Evolutionary conservation across 2,329 filamentous ascomycete species (phyloP).

Genomic region (Ophiosphaerella narmari): DNA sequence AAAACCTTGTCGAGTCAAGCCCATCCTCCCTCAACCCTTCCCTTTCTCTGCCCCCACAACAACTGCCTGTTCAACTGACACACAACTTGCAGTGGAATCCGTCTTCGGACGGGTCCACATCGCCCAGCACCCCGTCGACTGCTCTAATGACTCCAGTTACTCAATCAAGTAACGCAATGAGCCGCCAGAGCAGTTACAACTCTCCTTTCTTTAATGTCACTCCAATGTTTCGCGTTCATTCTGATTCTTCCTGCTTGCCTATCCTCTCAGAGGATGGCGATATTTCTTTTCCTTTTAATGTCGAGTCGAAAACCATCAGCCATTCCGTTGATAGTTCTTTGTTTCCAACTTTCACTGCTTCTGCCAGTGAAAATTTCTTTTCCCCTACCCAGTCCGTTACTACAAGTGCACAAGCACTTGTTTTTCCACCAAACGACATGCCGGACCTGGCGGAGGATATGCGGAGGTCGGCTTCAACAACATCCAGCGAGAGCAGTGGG

Average conservation of each 20-base stretch:
- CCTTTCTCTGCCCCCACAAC: constrained; percentile 25
- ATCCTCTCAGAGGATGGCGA: constrained; percentile 43
- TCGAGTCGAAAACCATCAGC: constrained; percentile 43
- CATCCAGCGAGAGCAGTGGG: constrained; percentile 41
- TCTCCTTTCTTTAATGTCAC: constrained; percentile 47
- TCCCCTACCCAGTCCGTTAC: constrained; percentile 33
- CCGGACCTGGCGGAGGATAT: constrained; percentile 53
- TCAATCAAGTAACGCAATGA: constrained; percentile 49
- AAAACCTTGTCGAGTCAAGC: constrained; percentile 33
- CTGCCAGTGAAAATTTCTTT: constrained; percentile 46
- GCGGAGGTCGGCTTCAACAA: constrained; percentile 54
- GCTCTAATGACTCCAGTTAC: constrained; percentile 46
- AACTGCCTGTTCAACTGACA: constrained; percentile 38
- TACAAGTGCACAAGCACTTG: constrained; percentile 43
- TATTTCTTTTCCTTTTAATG: constrained; percentile 41
- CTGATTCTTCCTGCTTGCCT: constrained; percentile 45
- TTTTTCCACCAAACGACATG: constrained; percentile 31
- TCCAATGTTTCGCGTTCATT: constrained; percentile 52
- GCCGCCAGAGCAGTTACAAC: constrained; percentile 52
- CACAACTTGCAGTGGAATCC: constrained; percentile 38
- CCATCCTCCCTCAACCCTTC: constrained; percentile 26
- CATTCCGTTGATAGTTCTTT: constrained; percentile 34
- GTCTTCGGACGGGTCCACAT: constrained; percentile 39
- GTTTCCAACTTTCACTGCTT: constrained; percentile 39
- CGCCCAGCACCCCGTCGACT: constrained; percentile 44